Evolutionary conservation across 345 rosid species (phyloP).

Genomic region (Firmiana major): DNA sequence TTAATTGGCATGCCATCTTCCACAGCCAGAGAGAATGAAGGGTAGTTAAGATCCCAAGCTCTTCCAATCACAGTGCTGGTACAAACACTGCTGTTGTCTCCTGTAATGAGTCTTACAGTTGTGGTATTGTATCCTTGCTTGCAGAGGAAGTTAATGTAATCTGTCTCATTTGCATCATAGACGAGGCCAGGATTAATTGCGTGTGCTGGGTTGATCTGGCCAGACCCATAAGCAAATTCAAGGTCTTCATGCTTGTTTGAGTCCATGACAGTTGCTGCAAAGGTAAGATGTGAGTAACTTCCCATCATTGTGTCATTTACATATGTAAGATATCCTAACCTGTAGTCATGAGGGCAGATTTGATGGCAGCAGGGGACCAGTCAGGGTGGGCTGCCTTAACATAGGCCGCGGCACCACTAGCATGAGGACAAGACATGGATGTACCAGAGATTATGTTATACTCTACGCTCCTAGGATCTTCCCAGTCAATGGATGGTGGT

Average conservation of each 20-base stretch:
- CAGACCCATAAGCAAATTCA: slow-evolving; percentile 36
- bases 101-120: slow-evolving; percentile 24
- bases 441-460: slow-evolving; percentile 27
- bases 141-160: slow-evolving; percentile 48
- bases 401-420: slow-evolving; percentile 17
- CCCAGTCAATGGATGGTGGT: neutral
- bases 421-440: slow-evolving; percentile 22
- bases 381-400: slow-evolving; percentile 14
- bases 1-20: slow-evolving; percentile 29
- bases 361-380: slow-evolving; percentile 21
- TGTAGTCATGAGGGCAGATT: neutral
- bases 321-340: too few relatives aligned
- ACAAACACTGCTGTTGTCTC: slow-evolving; percentile 30
- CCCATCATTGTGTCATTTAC: too few relatives aligned
- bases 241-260: neutral
- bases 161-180: slow-evolving; percentile 31
- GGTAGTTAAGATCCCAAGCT: slow-evolving; percentile 47
- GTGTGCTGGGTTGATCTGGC: slow-evolving; percentile 21
- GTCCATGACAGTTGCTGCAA: too few relatives aligned
- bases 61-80: slow-evolving; percentile 5
- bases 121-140: slow-evolving; percentile 37
- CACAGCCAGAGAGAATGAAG: slow-evolving; percentile 33
- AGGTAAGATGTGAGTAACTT: too few relatives aligned
- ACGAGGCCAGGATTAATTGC: slow-evolving; percentile 39
- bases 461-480: slow-evolving; percentile 11